These are phyloP conservation scores for Obelidium mucronatum DNA, from an alignment of 192 early-diverging fungal genomes.

Conservation along the genomic window DNA sequence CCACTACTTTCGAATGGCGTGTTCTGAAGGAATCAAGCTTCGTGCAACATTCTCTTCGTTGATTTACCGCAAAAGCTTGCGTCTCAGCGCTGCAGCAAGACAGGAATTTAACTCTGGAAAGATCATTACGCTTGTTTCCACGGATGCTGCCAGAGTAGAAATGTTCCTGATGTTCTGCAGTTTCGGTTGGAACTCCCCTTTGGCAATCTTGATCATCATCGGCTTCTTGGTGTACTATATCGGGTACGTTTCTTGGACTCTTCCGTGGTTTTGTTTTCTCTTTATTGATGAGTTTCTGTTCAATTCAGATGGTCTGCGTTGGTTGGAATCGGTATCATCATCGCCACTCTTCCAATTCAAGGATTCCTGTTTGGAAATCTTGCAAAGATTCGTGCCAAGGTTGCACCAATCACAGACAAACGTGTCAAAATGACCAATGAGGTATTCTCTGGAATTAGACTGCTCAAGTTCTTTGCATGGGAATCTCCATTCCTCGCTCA, in stretches of 20 bases:
- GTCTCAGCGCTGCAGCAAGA: conserved; percentile 59
- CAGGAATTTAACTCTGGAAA: conserved; percentile 65
- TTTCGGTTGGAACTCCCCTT: conserved; percentile 54
- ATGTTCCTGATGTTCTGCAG: conserved; percentile 41
- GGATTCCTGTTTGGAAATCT: conserved; percentile 43
- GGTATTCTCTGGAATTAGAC: conserved; percentile 72
- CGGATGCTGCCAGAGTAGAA: conserved; percentile 36
- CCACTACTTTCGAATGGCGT: conserved; percentile 47
- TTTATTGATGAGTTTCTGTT: not conserved
- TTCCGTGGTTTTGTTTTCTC: not conserved
- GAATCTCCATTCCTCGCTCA: conserved; percentile 69
- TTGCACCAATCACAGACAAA: conserved; percentile 71
- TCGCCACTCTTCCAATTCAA: conserved; percentile 52
- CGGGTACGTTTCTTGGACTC: conserved; percentile 27
- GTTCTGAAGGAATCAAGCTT: conserved; percentile 49
- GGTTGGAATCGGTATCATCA: conserved; percentile 54
- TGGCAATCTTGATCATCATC: conserved; percentile 50
- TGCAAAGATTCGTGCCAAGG: conserved; percentile 43
- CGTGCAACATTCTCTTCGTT: conserved; percentile 58
- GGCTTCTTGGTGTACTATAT: conserved; percentile 50
- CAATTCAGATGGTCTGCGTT: conserved; percentile 39
- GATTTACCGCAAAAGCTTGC: conserved; percentile 69
- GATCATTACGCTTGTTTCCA: conserved; percentile 65
- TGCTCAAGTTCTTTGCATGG: conserved; percentile 82
- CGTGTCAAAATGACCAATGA: conserved; percentile 78